These are phyloP conservation scores for Hypoxylon lenormandii DNA, from an alignment of 495 filamentous ascomycete genomes.

Conservation along the genomic window DNA sequence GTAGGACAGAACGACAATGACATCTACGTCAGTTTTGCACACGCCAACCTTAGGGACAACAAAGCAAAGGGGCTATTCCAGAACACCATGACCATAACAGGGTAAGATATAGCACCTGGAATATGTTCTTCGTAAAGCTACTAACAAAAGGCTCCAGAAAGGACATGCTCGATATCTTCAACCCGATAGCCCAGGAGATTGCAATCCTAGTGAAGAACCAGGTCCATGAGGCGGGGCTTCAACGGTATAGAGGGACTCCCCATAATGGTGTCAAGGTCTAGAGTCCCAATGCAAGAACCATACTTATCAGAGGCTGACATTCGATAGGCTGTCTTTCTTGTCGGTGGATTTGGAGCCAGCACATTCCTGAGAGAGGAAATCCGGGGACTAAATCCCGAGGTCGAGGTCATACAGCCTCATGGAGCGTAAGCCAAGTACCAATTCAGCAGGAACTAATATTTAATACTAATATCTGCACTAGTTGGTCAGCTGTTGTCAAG, in stretches of 20 bases:
- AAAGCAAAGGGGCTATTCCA: slow-evolving; percentile 26
- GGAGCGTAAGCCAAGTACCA: neutral
- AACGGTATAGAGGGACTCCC: neutral
- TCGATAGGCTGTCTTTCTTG: neutral
- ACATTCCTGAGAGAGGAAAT: neutral
- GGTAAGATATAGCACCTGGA: slow-evolving; percentile 26
- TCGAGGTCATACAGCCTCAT: slow-evolving; percentile 1
- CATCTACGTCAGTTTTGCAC: slow-evolving; percentile 50
- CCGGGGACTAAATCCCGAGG: neutral
- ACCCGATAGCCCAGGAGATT: neutral
- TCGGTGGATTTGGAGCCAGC: neutral
- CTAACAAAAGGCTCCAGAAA: neutral
- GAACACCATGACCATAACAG: slow-evolving; percentile 46
- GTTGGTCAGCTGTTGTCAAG: neutral
- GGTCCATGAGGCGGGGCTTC: neutral
- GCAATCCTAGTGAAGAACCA: neutral
- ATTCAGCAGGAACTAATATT: neutral
- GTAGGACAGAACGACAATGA: slow-evolving; percentile 37
- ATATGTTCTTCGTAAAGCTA: neutral
- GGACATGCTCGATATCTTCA: neutral
- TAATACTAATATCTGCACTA: neutral
- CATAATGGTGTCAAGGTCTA: neutral
- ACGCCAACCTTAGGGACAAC: slow-evolving; percentile 48
- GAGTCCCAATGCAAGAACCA: neutral
- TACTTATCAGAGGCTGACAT: neutral